Conservation (phyloP, 2,329 filamentous ascomycete genomes). For the Paracorniculantispora psalliotae region DNA sequence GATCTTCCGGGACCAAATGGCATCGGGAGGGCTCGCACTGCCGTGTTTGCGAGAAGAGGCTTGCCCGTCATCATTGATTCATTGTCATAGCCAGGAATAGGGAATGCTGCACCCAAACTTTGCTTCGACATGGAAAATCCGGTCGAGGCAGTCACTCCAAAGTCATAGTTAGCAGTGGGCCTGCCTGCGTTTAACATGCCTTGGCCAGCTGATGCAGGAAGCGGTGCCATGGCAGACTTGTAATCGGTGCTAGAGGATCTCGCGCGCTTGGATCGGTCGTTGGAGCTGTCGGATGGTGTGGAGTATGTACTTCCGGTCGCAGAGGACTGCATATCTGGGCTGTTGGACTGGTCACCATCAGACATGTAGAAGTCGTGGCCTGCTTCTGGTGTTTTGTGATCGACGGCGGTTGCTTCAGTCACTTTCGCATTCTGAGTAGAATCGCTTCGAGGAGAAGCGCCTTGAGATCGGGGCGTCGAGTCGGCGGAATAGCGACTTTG, state of each 20-base stretch:
- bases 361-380: constrained; percentile 20
- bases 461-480: background rate
- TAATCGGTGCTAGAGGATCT: constrained; percentile 29
- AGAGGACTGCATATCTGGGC: constrained; percentile 39
- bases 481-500: constrained; percentile 3
- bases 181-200: background rate
- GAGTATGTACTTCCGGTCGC: constrained; percentile 45
- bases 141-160: background rate
- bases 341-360: constrained; percentile 25
- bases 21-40: constrained; percentile 46
- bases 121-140: background rate
- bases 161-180: background rate
- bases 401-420: background rate
- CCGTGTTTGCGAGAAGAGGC: constrained; percentile 33
- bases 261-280: constrained; percentile 23
- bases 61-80: constrained; percentile 31
- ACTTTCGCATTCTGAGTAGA: background rate
- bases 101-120: constrained; percentile 14
- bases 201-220: background rate
- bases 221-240: constrained; percentile 14
- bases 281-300: constrained; percentile 36
- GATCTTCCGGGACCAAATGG: constrained; percentile 41
- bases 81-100: constrained; percentile 33
- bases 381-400: constrained; percentile 15
- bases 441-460: background rate